Base-by-base conservation (phyloP, 495 filamentous ascomycete species). In the Xylaria castorea region DNA sequence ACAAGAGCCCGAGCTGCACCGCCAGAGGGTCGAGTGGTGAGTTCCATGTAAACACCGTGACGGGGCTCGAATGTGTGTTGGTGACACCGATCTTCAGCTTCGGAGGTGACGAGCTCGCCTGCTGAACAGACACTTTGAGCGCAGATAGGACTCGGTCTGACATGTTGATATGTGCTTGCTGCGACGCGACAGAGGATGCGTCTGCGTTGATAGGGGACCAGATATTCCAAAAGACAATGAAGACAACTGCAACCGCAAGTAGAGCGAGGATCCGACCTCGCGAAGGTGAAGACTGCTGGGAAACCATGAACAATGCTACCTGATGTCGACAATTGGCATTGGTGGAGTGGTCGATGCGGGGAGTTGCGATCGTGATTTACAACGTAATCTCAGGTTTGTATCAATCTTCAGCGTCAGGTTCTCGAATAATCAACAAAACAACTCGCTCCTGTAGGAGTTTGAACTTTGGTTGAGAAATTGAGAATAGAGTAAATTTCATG, bases 1-100 rank as follows among this genome's bases (percentile, higher is more conserved):
- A 76, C 61, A 89, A 80, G 18, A 88, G 76, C 36, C 87, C 85
- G 12, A 87, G 76, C 27, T 83, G 74, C 32, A 83, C 77, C 12
- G 86, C 87, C 36, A 80, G 69, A 5, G 81, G 72, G 70, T 89
- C 87, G 11, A 89, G 74, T 7, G 87, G 87, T 5, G 83, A 83
- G 61, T 81, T 77, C 85, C 84, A 89, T 48, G 74, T 78, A 16
- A 89, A 78, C 22, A 89, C 55, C 1, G 86, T 88, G 18, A 88
- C 76, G 36, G 87, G 80, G 11, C 75, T 46, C 0, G 74, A 58
- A 38, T 80, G 76, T 1, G 78, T 76, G 71, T 88, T 89, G 57
- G 79, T 79, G n/a, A 89, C 77, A 1, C 81, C 80, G 14, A 82
- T 62, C 0, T 65, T 76, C 48, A 84, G 62, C 58, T 77, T 76